phyloP scores from a whole-genome alignment of 164 flowering plant genomes.

The Cinnamomum micranthum region DNA sequence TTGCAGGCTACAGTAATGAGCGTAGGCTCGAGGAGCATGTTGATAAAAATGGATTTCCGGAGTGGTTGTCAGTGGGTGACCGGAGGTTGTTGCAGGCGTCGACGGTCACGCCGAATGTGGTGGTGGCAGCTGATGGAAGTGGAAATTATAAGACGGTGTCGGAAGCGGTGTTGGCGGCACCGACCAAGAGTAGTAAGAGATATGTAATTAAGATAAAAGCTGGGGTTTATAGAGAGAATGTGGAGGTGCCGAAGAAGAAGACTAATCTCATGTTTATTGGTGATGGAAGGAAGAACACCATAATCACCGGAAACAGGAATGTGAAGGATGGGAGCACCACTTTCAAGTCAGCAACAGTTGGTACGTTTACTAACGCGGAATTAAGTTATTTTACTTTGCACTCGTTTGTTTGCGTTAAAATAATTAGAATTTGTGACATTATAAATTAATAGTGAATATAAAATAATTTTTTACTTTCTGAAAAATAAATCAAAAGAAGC shows the following conservation, averaged over 20 bases:
- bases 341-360: slow-evolving; percentile 87
- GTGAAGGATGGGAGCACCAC: slow-evolving; percentile 90
- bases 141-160: slow-evolving; percentile 68
- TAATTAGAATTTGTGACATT: too few relatives aligned
- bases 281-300: slow-evolving; percentile 69
- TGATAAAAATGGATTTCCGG: slow-evolving; percentile 42
- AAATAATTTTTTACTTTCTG: too few relatives aligned
- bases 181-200: slow-evolving; percentile 53
- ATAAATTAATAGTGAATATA: too few relatives aligned
- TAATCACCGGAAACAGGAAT: slow-evolving; percentile 72
- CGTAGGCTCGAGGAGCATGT: slow-evolving; percentile 21
- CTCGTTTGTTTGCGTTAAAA: too few relatives aligned
- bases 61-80: slow-evolving; percentile 75
- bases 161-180: slow-evolving; percentile 83
- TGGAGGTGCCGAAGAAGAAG: slow-evolving; percentile 75
- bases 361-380: slow-evolving; percentile 32
- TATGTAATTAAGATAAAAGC: slow-evolving; percentile 73
- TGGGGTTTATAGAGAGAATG: slow-evolving; percentile 84
- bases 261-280: slow-evolving; percentile 79
- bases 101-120: slow-evolving; percentile 49
- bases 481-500: too few relatives aligned
- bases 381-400: too few relatives aligned
- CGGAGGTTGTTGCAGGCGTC: slow-evolving; percentile 58
- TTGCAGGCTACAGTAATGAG: slow-evolving; percentile 10
- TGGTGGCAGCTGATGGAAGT: slow-evolving; percentile 90